A percentile compares a stretch with the other conserved stretches of the same genome.
Evolutionary conservation across 2,329 filamentous ascomycete species (phyloP).

Genomic region (Alternaria arbusti): DNA sequence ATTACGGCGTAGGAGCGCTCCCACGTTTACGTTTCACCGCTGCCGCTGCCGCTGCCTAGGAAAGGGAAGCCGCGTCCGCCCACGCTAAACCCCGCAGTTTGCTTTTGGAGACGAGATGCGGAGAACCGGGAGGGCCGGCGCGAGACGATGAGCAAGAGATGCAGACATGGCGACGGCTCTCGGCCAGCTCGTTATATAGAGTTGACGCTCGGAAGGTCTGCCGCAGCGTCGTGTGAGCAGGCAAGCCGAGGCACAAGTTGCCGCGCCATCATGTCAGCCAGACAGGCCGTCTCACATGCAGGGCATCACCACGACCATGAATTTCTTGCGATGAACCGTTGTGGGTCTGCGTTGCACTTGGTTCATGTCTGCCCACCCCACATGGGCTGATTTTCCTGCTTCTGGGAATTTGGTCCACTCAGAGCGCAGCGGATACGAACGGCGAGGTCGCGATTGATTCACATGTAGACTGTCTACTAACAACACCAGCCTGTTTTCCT

Average conservation of each 20-base stretch:
- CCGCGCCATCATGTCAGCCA: conserved; percentile 26
- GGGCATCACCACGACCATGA: conserved; percentile 3
- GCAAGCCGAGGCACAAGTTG: conserved; percentile 36
- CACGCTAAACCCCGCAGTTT: conserved; percentile 38
- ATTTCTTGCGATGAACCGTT: neutral
- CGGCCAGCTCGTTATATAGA: conserved; percentile 21
- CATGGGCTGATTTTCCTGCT: conserved; percentile 25
- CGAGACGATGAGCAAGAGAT: conserved; percentile 8
- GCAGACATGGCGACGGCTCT: conserved; percentile 11
- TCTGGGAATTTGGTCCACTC: conserved; percentile 24
- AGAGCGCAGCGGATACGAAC: conserved; percentile 10
- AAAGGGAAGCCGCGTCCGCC: conserved; percentile 18
- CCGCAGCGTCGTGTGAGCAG: conserved; percentile 18
- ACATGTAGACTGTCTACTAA: conserved; percentile 16
- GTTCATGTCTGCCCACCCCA: conserved; percentile 13
- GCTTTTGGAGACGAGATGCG: conserved; percentile 20
- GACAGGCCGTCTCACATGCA: conserved; percentile 31
- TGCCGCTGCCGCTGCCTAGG: conserved; percentile 7
- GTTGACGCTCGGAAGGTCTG: conserved; percentile 8
- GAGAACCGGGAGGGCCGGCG: conserved; percentile 18
- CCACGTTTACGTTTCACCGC: conserved; percentile 36
- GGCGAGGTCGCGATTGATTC: conserved; percentile 7
- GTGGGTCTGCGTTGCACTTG: conserved; percentile 20
- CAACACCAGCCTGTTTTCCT: neutral
- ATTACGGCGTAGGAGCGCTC: conserved; percentile 20